phyloP scores from a whole-genome alignment of 2,329 filamentous ascomycete species.

The Sclerotinia minor region DNA sequence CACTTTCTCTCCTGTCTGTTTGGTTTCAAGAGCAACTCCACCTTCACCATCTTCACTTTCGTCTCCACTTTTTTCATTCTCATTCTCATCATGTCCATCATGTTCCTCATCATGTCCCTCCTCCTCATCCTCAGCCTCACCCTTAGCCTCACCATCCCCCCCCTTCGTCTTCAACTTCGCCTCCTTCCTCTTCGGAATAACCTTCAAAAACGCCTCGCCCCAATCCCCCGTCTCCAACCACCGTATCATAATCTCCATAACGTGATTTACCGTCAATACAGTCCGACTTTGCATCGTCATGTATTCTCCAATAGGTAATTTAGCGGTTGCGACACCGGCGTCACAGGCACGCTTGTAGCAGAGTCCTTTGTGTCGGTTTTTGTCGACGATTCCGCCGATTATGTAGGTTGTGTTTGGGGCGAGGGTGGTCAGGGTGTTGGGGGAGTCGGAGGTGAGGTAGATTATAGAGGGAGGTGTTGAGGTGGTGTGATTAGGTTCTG shows the following conservation, averaged over 20 bases:
- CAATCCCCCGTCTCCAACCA: slow-evolving; percentile 92
- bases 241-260: slow-evolving; percentile 91
- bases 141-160: slow-evolving; percentile 36
- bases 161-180: slow-evolving; percentile 58
- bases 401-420: slow-evolving; percentile 90
- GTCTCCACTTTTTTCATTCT: background rate
- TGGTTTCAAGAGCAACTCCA: background rate
- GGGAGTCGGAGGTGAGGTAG: slow-evolving; percentile 91
- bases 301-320: slow-evolving; percentile 91
- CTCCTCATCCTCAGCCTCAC: slow-evolving; percentile 37
- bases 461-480: slow-evolving; percentile 52
- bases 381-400: slow-evolving; percentile 91
- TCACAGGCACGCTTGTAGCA: slow-evolving; percentile 81
- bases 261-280: slow-evolving; percentile 91
- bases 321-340: slow-evolving; percentile 79
- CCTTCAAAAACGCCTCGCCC: slow-evolving; percentile 82
- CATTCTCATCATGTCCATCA: slow-evolving; percentile 6
- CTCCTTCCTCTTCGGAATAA: slow-evolving; percentile 89
- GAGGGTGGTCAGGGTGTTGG: slow-evolving; percentile 76
- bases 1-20: background rate
- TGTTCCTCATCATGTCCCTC: slow-evolving; percentile 23
- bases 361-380: slow-evolving; percentile 92
- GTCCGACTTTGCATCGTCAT: slow-evolving; percentile 85
- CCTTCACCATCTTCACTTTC: slow-evolving; percentile 17
- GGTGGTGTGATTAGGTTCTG: slow-evolving; percentile 57